Base-by-base conservation (phyloP, 2,329 filamentous ascomycete species). In the Beauveria varroae region DNA sequence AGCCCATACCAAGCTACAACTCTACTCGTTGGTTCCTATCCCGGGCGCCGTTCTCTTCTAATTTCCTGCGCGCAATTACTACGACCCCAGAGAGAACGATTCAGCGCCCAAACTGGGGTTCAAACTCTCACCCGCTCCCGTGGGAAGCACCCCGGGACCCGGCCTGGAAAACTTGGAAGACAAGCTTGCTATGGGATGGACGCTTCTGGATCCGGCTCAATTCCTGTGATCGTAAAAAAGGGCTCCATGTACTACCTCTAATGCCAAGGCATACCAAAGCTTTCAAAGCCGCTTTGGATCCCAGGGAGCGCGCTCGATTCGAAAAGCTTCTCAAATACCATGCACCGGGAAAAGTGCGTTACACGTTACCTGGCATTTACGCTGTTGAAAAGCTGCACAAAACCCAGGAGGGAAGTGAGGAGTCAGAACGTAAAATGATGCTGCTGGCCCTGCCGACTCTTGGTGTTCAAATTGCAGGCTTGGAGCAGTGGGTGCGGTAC, bases 161-260 rank as follows among this genome's bases (percentile, higher is more conserved):
- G 41, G 63, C 57, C 1, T 77, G 76, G 72, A 63, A 66, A 9
- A 67, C 65, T 28, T 76, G 73, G 72, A 72, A 69, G 51, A 68
- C 65, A 22, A 65, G 68, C 14, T 69, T 69, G 52, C 69, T 81
- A 59, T 88, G 79, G 74, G 86, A 88, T 69, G 81, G 83, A 0
- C 81, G 86, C 2, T 88, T 80, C 71, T 88, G 86, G 86, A 71
- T 87, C 18, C 75, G 78, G 18, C 60, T 85, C 10, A 71, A 72
- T 22, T 72, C 76, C 52, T 76, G 78, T 5, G 71, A 78, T 7
- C 76, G 76, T 3, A 22, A 16, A 14, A 74, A 73, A 55, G 69
- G 69, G 16, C 71, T 82, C 18, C 68, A 73, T 20, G 64, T 85
- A 2, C 75, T 74, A 40, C 83, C 83, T 0, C 80, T 82, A 65